Evolutionary conservation across 768 basidiomycete genomes (phyloP).

Genomic region (Leccinum uliginosum): DNA sequence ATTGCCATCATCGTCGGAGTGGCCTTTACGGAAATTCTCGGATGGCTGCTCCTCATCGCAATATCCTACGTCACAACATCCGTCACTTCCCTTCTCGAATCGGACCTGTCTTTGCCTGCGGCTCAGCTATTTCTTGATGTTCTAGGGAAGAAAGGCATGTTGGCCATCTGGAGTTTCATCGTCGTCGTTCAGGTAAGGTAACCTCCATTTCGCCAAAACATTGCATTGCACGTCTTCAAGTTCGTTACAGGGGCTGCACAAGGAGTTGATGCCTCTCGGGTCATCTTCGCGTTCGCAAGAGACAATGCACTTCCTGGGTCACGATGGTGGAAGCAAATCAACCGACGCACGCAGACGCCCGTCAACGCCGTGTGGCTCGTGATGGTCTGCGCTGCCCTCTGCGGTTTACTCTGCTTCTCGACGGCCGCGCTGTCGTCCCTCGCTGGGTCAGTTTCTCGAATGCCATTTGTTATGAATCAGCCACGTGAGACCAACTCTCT

Average conservation of each 20-base stretch:
- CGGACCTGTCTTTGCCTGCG: slow-evolving; percentile 60
- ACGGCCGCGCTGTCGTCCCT: slow-evolving; percentile 58
- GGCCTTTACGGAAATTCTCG: slow-evolving; percentile 51
- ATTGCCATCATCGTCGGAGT: slow-evolving; percentile 69
- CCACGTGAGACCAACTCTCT: background rate
- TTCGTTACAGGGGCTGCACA: slow-evolving; percentile 75
- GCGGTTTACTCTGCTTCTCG: slow-evolving; percentile 65
- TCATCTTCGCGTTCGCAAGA: slow-evolving; percentile 72
- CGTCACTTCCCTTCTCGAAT: slow-evolving; percentile 43
- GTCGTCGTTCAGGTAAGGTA: slow-evolving; percentile 52
- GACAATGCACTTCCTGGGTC: slow-evolving; percentile 74
- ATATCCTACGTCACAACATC: slow-evolving; percentile 62
- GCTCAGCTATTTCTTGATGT: slow-evolving; percentile 65
- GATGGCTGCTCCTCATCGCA: slow-evolving; percentile 61
- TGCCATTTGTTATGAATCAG: background rate
- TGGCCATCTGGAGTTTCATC: slow-evolving; percentile 66
- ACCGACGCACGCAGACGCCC: slow-evolving; percentile 56
- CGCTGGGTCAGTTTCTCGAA: slow-evolving; percentile 50
- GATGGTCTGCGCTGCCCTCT: slow-evolving; percentile 49
- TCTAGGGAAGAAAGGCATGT: slow-evolving; percentile 68
- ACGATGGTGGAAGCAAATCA: slow-evolving; percentile 62
- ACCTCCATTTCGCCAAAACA: background rate
- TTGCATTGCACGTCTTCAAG: slow-evolving; percentile 28
- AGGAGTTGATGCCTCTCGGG: slow-evolving; percentile 70
- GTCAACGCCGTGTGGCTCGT: slow-evolving; percentile 78